Conservation (phyloP, 768 basidiomycete genomes). For the Tulasnella sp. region DNA sequence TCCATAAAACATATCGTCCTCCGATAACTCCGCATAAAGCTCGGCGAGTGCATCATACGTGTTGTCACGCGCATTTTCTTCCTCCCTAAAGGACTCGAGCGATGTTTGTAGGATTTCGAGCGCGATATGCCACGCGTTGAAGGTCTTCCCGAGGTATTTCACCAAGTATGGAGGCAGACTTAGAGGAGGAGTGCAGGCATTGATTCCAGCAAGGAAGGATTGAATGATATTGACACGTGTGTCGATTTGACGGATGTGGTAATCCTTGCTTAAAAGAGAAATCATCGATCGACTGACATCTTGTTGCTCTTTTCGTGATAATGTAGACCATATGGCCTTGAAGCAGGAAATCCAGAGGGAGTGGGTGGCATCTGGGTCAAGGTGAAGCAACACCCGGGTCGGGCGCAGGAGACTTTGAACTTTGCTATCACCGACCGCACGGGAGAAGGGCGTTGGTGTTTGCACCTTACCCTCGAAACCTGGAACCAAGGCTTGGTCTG, state of each 20-base stretch:
- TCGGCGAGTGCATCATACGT: conserved; percentile 86
- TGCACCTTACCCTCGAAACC: background rate
- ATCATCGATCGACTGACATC: conserved; percentile 85
- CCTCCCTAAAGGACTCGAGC: conserved; percentile 66
- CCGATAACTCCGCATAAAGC: conserved; percentile 86
- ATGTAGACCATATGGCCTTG: conserved; percentile 69
- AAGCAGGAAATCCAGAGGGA: conserved; percentile 82
- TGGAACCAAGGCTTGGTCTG: conserved; percentile 27
- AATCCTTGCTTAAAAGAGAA: conserved; percentile 81
- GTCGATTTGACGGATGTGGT: conserved; percentile 79
- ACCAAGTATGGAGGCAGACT: conserved; percentile 86
- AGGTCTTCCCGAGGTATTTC: conserved; percentile 93
- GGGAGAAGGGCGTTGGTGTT: conserved; percentile 3
- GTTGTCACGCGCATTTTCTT: conserved; percentile 63
- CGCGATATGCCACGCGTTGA: conserved; percentile 87
- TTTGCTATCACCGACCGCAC: background rate
- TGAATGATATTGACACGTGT: conserved; percentile 86
- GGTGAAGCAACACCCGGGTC: conserved; percentile 67
- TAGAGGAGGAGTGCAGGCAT: conserved; percentile 77
- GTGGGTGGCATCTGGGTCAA: conserved; percentile 65
- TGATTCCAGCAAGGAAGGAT: conserved; percentile 71
- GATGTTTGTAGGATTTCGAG: conserved; percentile 74
- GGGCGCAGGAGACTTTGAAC: conserved; percentile 50
- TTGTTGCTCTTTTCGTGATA: conserved; percentile 74
- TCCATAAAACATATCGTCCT: conserved; percentile 96